Base-by-base conservation (phyloP, 2,329 filamentous ascomycete species). In the Alternaria viburni region DNA sequence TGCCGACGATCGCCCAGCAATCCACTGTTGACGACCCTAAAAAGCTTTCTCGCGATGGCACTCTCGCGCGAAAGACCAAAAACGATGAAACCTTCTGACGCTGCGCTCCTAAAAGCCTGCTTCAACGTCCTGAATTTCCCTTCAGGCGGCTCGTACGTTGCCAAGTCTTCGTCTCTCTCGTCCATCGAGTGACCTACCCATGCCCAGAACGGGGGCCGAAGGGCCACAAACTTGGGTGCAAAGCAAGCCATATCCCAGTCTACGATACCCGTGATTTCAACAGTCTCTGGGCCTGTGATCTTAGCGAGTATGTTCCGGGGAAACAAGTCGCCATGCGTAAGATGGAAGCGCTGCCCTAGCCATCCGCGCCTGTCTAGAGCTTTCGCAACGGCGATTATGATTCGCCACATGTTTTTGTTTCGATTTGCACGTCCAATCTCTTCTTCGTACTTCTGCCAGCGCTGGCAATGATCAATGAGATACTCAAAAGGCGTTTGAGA, bases 211-310 rank as follows among this genome's bases (percentile, higher is more conserved):
- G 51, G 61, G 1, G 61, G 30, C 0, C 30, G 44, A 3, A 66
- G 11, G 5, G 54, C 54, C 2, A 79, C 61, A 55, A 78, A 78
- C 17, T 62, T 65, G 0, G 77, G 74, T 2, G 66, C 77, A 28
- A 80, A 68, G 0, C 69, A 56, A 0, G 76, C 73, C 50, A 69
- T 65, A 54, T 80, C 77, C 76, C 77, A 79, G 65, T 79, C 77
- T 1, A 79, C 61, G 44, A 79, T 70, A 2, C 50, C 73, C 1
- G 67, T 72, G 10, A 74, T 61, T 17, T 46, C 9, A n/a, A 62
- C 30, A 5, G 26, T 17, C 23, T 45, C 25, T 6, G 51, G 19
- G 2, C 32, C 28, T 3, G 26, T 47, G 11, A 64, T 55, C 8
- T 68, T 51, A 11, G 73, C 68, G 4, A 80, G 52, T 28, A 79